A percentile compares a stretch with the other conserved stretches of the same genome.
These are phyloP conservation scores for Cercospora zeae-maydis DNA, from an alignment of 2,329 filamentous ascomycete genomes.

Conservation along the genomic window DNA sequence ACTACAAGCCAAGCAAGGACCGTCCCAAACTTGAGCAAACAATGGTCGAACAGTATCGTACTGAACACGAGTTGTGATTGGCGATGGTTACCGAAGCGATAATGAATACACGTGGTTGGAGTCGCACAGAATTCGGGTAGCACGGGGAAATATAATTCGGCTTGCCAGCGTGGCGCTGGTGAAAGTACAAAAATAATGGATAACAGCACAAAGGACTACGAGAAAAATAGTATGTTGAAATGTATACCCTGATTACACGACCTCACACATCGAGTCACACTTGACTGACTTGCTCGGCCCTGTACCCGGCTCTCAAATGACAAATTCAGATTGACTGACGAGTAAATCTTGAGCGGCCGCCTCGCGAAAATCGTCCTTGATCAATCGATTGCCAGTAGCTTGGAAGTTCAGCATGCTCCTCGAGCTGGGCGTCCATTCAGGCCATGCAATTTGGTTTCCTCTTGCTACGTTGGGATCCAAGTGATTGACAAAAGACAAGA, in stretches of 20 bases:
- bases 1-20: slow-evolving; percentile 16
- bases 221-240: not conserved
- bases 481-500: slow-evolving; percentile 67
- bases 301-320: not conserved
- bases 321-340: slow-evolving; percentile 24
- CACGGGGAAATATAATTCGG: not conserved
- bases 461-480: slow-evolving; percentile 61
- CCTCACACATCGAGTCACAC: not conserved
- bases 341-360: slow-evolving; percentile 45
- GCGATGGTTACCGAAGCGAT: not conserved
- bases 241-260: not conserved
- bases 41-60: slow-evolving; percentile 1
- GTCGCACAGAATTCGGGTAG: not conserved
- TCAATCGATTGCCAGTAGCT: slow-evolving; percentile 34
- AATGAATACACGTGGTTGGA: not conserved
- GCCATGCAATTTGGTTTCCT: slow-evolving; percentile 48
- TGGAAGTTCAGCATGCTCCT: slow-evolving; percentile 51
- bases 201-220: not conserved
- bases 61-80: slow-evolving; percentile 7
- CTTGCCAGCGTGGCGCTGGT: not conserved
- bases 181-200: not conserved
- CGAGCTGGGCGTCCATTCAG: slow-evolving; percentile 50
- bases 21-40: slow-evolving; percentile 2
- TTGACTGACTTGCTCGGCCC: not conserved
- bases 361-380: slow-evolving; percentile 50